Evolutionary conservation across 2,329 filamentous ascomycete genomes (phyloP).

Genomic region (Lachnellula cervina): DNA sequence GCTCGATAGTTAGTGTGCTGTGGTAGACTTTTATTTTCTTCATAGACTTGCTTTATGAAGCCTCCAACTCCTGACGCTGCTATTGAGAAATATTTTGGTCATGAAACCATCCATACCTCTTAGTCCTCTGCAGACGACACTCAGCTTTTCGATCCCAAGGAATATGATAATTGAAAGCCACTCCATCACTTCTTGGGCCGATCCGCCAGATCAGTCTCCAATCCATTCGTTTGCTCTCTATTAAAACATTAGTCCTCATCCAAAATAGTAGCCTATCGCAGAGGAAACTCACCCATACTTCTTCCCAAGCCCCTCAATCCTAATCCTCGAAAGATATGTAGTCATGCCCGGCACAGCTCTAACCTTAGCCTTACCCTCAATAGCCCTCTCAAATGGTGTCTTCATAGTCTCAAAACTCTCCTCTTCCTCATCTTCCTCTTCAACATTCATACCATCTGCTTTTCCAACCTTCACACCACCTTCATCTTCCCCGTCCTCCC

Average conservation of each 20-base stretch:
- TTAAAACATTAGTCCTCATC: not conserved
- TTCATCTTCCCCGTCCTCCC: slow-evolving; percentile 36
- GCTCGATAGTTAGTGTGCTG: too few species aligned
- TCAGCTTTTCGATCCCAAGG: too few species aligned
- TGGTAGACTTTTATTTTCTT: too few species aligned
- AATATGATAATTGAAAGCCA: too few species aligned
- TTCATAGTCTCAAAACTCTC: slow-evolving; percentile 55
- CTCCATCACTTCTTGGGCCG: not conserved
- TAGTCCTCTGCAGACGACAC: too few species aligned
- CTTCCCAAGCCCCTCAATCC: slow-evolving; percentile 51
- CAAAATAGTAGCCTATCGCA: not conserved
- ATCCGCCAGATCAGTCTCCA: not conserved
- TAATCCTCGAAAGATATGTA: slow-evolving; percentile 51
- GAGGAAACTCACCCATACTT: slow-evolving; percentile 29
- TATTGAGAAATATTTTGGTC: not conserved
- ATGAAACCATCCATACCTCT: not conserved
- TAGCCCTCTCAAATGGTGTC: slow-evolving; percentile 51
- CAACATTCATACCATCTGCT: slow-evolving; percentile 18
- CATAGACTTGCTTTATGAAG: too few species aligned
- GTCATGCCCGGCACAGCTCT: slow-evolving; percentile 51
- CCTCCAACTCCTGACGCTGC: not conserved
- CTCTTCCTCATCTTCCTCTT: slow-evolving; percentile 36
- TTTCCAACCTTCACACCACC: slow-evolving; percentile 16
- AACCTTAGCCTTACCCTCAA: slow-evolving; percentile 42
- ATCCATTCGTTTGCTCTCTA: slow-evolving; percentile 33